phyloP scores from a whole-genome alignment of 345 rosid species.

The Corchorus olitorius region DNA sequence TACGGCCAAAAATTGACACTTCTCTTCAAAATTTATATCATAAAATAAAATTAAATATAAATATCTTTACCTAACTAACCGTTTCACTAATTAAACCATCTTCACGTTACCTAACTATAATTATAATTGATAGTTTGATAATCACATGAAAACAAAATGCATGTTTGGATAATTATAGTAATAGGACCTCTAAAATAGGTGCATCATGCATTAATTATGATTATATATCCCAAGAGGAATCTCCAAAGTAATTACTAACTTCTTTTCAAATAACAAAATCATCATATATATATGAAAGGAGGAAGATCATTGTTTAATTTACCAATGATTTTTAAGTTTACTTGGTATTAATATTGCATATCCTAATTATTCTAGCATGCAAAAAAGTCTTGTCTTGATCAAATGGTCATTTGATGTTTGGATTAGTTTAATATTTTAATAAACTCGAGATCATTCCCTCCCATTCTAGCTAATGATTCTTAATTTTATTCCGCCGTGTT shows the following conservation, averaged over 20 bases:
- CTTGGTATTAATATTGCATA: no score
- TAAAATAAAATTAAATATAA: background rate
- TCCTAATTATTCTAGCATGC: no score
- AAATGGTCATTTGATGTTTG: background rate
- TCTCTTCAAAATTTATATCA: background rate
- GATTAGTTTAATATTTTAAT: background rate
- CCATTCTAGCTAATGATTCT: background rate
- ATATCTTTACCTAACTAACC: background rate
- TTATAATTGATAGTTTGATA: background rate
- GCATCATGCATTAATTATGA: no score
- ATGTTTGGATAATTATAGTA: background rate
- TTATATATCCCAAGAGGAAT: no score
- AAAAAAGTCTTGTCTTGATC: no score
- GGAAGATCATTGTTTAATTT: no score
- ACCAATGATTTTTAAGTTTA: no score
- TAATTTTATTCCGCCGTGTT: background rate
- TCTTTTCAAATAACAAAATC: no score
- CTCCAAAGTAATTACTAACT: no score
- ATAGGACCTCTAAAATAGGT: no score
- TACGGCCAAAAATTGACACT: no score
- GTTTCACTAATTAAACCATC: background rate
- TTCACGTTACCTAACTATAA: background rate
- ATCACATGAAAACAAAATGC: background rate
- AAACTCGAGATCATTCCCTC: background rate
- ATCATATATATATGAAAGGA: no score